phyloP scores from a whole-genome alignment of 257 asterid genomes.

The Jaltomata sinuosa region DNA sequence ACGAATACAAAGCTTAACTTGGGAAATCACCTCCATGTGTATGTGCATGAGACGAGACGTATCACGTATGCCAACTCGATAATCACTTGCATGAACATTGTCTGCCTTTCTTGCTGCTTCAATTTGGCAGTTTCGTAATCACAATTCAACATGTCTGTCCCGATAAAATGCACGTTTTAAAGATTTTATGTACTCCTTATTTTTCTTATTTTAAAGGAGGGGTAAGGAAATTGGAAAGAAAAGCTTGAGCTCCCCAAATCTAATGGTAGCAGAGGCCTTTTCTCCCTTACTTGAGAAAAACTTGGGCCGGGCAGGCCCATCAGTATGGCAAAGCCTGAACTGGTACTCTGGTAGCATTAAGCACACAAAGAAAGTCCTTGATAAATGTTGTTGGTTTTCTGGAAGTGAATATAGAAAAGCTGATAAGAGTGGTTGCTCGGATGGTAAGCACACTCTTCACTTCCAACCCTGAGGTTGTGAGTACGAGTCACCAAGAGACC shows the following conservation, averaged over 20 bases:
- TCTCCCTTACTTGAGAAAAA: neutral
- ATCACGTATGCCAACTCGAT: neutral
- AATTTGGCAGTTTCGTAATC: neutral
- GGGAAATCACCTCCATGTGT: neutral
- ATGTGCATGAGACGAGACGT: neutral
- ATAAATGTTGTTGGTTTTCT: neutral
- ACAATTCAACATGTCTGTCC: neutral
- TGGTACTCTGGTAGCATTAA: neutral
- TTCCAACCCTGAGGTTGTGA: no score
- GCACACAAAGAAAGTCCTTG: neutral
- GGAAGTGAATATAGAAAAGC: neutral
- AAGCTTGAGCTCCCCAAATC: neutral
- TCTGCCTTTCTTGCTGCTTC: neutral
- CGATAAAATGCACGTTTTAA: neutral
- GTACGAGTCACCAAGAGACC: no score
- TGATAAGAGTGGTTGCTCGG: no score
- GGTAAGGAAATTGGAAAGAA: neutral
- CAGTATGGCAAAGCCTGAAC: neutral
- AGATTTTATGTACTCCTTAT: neutral
- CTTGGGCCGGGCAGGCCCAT: neutral
- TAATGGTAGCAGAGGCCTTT: neutral
- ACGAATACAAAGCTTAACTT: neutral
- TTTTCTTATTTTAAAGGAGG: neutral
- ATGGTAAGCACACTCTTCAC: no score
- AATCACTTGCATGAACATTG: neutral